Conservation (phyloP, 768 basidiomycete species). For the Leccinum longicurvipes region DNA sequence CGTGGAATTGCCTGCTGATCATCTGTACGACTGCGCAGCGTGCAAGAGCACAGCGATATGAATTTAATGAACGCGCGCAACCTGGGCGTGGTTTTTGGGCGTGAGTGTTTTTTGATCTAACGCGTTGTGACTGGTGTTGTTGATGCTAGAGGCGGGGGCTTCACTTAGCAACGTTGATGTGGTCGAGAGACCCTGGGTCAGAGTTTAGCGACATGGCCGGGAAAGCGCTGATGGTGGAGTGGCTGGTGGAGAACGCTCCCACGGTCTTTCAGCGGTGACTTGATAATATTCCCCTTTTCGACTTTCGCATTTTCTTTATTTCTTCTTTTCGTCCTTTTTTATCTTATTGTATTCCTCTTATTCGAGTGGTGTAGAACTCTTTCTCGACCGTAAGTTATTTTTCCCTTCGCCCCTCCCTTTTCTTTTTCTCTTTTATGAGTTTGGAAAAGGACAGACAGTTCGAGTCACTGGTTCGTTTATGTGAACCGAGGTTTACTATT, state of each 20-base stretch:
- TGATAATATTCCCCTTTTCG: background rate
- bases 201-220: slow-evolving; percentile 99
- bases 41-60: slow-evolving; percentile 61
- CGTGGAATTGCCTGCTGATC: background rate
- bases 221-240: slow-evolving; percentile 89
- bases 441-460: slow-evolving; percentile 2
- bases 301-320: background rate
- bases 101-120: slow-evolving; percentile 47
- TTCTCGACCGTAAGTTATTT: slow-evolving; percentile 22
- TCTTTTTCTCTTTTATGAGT: background rate
- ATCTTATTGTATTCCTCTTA: slow-evolving; percentile 27
- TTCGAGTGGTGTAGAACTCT: slow-evolving; percentile 14
- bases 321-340: background rate
- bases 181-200: slow-evolving; percentile 76
- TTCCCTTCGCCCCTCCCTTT: background rate
- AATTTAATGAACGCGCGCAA: slow-evolving; percentile 97
- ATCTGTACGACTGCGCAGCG: slow-evolving; percentile 28
- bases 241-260: slow-evolving; percentile 88
- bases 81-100: slow-evolving; percentile 96
- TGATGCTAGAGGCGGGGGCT: background rate
- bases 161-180: slow-evolving; percentile 83
- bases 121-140: background rate
- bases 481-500: background rate
- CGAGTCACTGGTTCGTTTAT: slow-evolving; percentile 3
- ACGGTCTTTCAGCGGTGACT: slow-evolving; percentile 38